Evolutionary conservation across 768 basidiomycete genomes (phyloP), one percentile per base, ranked within the genome.

Genomic region (Lactifluus pinguis): DNA sequence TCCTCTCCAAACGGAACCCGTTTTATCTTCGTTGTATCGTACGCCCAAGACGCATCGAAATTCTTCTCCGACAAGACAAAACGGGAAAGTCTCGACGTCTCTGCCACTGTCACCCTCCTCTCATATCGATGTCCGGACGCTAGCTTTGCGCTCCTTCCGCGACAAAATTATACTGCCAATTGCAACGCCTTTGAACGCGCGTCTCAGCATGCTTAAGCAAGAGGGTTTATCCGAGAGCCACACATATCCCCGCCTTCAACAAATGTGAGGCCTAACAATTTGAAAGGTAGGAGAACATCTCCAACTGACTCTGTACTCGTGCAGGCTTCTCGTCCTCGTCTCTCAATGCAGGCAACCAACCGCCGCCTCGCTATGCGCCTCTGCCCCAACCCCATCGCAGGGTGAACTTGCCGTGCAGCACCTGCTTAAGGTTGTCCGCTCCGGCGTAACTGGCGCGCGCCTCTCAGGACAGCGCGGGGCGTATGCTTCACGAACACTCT

Each of bases 61-160:
- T 14, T 75, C 83, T 65, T 73, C 85, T 54, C 75, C 83, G 66
- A 68, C 76, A 4, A 76, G 83, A 17, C 83, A 83, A 68, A 74
- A 72, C 41, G 71, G 73, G 32, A 83, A 81, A 66, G 65, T 73
- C 6, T 75, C 80, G 10, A 71, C 75, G 19, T 73, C 61, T 9
- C 73, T 29, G 71, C 73, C 62, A 21, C 73, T 68, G 60, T 70
- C 67, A 57, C 47, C 81, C 21, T 69, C 77, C 0, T 75, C 80
- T 15, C 82, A 80, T 39, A 89, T 93, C 55, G 91, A 93, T 64
- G 89, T 92, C 29, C 84, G 91, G 34, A 83, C 83, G 6, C 79
- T 92, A n/a, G 87, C 89, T 6, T 76, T 93, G 29, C 80, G 83
- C 45, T 82, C 86, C 8, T 93, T 93, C 70, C 82, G 91, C 32